phyloP scores from a whole-genome alignment of 2,329 filamentous ascomycete species.

The Biscogniauxia sp. region DNA sequence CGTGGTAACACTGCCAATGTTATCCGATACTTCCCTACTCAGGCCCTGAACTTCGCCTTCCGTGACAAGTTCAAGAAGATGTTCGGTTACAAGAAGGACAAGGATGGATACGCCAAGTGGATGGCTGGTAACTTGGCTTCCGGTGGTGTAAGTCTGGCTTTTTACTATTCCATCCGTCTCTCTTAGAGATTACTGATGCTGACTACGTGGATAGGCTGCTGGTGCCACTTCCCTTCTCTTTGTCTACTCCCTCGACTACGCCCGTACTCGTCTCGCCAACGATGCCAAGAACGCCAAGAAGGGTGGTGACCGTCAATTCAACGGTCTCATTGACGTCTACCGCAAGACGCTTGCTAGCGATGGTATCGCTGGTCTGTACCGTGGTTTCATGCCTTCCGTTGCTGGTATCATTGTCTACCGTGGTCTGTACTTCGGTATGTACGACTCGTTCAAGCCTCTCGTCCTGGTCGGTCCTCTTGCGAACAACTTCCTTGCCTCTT shows the following conservation, averaged over 20 bases:
- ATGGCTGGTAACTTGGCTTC: conserved; percentile 99
- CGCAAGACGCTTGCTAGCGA: conserved; percentile 99
- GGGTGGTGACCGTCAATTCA: conserved; percentile 99
- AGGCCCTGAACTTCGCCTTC: conserved; percentile 99
- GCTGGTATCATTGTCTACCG: conserved; percentile 99
- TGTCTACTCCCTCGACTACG: conserved; percentile 99
- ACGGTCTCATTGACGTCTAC: conserved; percentile 99
- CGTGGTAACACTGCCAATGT: conserved; percentile 99
- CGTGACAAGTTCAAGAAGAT: conserved; percentile 99
- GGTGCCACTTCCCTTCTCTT: conserved; percentile 99
- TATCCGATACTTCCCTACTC: conserved; percentile 99
- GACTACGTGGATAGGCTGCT: conserved; percentile 63
- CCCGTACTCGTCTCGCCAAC: conserved; percentile 99
- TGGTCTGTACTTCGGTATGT: conserved; percentile 99
- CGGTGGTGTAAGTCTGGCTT: conserved; percentile 78
- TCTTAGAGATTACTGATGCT: not conserved
- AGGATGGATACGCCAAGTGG: conserved; percentile 97
- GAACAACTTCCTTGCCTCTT: conserved; percentile 99
- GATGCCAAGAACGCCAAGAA: conserved; percentile 98
- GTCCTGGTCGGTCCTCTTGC: conserved; percentile 86
- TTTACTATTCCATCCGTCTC: not conserved
- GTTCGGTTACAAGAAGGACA: conserved; percentile 99
- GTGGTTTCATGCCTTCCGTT: conserved; percentile 99
- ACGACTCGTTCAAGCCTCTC: conserved; percentile 99
- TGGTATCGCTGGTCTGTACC: conserved; percentile 99